Evolutionary conservation across 148 eudicot genomes (phyloP).

Genomic region (Polygonum aviculare): DNA sequence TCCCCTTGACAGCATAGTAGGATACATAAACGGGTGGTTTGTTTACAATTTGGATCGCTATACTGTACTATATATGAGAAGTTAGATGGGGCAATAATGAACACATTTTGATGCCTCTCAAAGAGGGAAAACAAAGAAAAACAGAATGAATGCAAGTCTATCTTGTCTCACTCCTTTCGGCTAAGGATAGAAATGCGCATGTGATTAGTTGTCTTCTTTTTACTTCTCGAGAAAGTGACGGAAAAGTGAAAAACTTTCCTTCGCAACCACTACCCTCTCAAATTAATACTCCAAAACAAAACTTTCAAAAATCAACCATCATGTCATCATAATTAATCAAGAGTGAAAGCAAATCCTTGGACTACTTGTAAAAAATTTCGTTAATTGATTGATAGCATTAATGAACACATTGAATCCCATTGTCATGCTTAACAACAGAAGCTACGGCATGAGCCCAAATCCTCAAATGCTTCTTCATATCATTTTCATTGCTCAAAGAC

Average conservation of each 20-base stretch:
- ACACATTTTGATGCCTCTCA: too few relatives aligned
- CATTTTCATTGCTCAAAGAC: conserved; percentile 31
- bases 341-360: neutral
- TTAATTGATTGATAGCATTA: too few relatives aligned
- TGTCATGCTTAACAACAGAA: conserved; percentile 23
- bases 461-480: conserved; percentile 54
- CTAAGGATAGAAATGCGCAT: neutral
- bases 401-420: neutral
- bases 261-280: neutral
- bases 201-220: neutral
- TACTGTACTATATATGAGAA: too few relatives aligned
- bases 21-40: too few relatives aligned
- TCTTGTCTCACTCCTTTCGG: neutral
- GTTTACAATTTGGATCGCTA: too few relatives aligned
- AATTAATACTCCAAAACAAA: neutral
- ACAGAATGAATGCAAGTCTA: neutral
- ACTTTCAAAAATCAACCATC: neutral
- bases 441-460: conserved; percentile 72
- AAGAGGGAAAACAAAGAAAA: neutral
- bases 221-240: neutral
- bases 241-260: neutral
- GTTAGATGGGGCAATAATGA: too few relatives aligned
- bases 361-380: neutral
- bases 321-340: neutral
- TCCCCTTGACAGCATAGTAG: too few relatives aligned